Evolutionary conservation across 139 green algal species (phyloP).

Genomic region (Picochlorum sp.): DNA sequence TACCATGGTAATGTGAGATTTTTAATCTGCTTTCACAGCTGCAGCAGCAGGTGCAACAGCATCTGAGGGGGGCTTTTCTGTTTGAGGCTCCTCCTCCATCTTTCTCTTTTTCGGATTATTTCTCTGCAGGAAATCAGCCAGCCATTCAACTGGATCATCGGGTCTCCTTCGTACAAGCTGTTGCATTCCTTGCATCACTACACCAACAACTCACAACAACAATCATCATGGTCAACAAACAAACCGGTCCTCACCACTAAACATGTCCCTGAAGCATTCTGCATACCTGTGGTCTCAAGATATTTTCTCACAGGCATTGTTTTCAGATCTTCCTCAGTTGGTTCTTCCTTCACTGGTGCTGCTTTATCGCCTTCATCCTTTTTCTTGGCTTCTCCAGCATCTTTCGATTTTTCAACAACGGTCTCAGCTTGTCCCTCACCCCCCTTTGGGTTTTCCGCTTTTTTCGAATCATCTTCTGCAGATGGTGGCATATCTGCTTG

Average conservation of each 20-base stretch:
- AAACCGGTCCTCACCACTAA: not conserved
- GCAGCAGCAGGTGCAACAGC: too few species aligned
- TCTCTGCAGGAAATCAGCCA: conserved; percentile 67
- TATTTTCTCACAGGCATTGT: conserved; percentile 63
- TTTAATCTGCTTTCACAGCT: too few species aligned
- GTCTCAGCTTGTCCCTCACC: too few species aligned
- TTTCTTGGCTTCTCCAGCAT: too few species aligned
- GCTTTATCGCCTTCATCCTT: too few species aligned
- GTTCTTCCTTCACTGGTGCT: not conserved
- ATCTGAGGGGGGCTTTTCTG: too few species aligned
- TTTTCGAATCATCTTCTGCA: too few species aligned
- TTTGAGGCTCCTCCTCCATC: not conserved
- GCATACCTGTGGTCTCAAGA: conserved; percentile 37
- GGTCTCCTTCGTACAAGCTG: conserved; percentile 66
- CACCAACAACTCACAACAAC: conserved; percentile 51
- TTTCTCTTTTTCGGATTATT: conserved; percentile 62
- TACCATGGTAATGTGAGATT: too few species aligned
- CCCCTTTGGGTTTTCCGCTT: too few species aligned
- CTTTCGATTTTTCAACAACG: too few species aligned
- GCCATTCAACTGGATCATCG: conserved; percentile 68
- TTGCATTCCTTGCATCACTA: conserved; percentile 72
- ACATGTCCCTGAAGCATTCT: not conserved
- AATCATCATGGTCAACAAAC: not conserved
- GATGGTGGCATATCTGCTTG: too few species aligned
- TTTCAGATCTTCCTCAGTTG: conserved; percentile 1